Conservation (phyloP, 179 eudicot species). For the Carnegiea gigantea region DNA sequence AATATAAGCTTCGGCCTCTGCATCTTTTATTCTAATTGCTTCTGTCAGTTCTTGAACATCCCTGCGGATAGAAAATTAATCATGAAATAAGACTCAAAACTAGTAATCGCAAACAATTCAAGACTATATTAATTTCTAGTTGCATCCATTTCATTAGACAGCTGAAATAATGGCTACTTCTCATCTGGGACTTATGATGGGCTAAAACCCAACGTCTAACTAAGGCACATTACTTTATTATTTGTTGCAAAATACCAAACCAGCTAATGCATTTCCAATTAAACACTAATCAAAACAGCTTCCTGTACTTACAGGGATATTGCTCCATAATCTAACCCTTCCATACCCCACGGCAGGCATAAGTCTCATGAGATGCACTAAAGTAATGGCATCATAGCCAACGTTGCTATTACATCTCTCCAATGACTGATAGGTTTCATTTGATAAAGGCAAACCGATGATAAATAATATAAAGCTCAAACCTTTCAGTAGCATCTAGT, state of each 20-base stretch:
- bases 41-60: slow-evolving; percentile 75
- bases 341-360: neutral
- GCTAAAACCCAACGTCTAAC: neutral
- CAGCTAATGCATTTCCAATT: neutral
- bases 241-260: neutral
- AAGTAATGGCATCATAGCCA: neutral
- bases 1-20: slow-evolving; percentile 79
- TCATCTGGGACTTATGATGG: neutral
- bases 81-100: neutral
- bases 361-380: neutral
- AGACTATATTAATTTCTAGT: neutral
- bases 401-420: neutral
- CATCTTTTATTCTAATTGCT: slow-evolving; percentile 82
- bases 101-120: neutral
- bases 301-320: neutral
- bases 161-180: neutral
- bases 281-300: neutral
- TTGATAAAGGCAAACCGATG: neutral
- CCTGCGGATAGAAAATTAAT: slow-evolving; percentile 39
- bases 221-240: neutral
- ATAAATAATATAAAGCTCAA: slow-evolving; percentile 3
- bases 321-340: neutral
- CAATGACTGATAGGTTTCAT: neutral
- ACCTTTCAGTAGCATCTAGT: slow-evolving; percentile 89
- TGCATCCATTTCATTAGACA: neutral